Percentiles rank a stretch among this genome's conserved stretches.
Evolutionary conservation across 805 yeast species (phyloP).

Genomic region (Candida silvatica): DNA sequence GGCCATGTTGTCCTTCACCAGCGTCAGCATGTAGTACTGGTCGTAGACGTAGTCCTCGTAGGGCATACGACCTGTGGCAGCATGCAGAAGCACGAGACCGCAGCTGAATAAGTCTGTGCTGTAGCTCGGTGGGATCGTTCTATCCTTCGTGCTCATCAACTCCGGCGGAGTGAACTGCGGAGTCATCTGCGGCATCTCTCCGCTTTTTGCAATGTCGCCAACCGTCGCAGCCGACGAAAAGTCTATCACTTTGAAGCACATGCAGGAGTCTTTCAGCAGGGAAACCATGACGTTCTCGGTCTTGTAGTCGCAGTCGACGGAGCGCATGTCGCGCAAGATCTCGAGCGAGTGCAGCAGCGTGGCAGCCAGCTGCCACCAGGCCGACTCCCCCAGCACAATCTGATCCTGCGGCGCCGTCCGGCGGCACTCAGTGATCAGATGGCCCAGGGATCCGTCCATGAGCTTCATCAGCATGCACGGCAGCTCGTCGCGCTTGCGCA

Average conservation of each 20-base stretch:
- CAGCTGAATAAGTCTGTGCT: slow-evolving; percentile 36
- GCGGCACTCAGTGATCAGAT: slow-evolving; percentile 10
- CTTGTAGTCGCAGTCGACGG: slow-evolving; percentile 41
- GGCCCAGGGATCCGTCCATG: slow-evolving; percentile 20
- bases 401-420: slow-evolving; percentile 4
- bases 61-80: slow-evolving; percentile 39
- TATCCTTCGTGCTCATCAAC: slow-evolving; percentile 24
- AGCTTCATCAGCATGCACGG: slow-evolving; percentile 22
- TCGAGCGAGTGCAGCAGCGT: slow-evolving; percentile 19
- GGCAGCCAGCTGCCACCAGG: slow-evolving; percentile 26
- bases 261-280: slow-evolving; percentile 15
- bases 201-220: slow-evolving; percentile 8
- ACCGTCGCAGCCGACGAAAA: slow-evolving; percentile 31
- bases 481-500: slow-evolving; percentile 16
- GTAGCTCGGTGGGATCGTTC: slow-evolving; percentile 10
- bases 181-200: slow-evolving; percentile 24
- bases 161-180: slow-evolving; percentile 42
- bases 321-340: slow-evolving; percentile 18
- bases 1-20: slow-evolving; percentile 24
- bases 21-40: slow-evolving; percentile 23
- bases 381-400: slow-evolving; percentile 13
- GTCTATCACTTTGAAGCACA: slow-evolving; percentile 35
- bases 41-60: slow-evolving; percentile 24
- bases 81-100: slow-evolving; percentile 35
- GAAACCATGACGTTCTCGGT: slow-evolving; percentile 33